Conservation (phyloP, 495 filamentous ascomycete genomes). For the Hypoxylon rickii region DNA sequence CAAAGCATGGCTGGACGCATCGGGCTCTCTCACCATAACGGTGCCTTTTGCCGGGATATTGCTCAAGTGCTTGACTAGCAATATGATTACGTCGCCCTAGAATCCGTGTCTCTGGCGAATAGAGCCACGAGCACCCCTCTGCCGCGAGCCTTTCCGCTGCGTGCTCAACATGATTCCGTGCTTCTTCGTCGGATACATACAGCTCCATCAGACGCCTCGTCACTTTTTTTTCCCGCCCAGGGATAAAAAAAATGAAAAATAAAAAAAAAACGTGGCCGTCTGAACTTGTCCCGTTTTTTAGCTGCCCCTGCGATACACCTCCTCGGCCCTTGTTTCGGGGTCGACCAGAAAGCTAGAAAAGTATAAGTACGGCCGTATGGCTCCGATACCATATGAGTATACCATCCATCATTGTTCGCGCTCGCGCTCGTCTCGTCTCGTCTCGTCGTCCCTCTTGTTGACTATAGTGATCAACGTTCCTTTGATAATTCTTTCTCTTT, state of each 20-base stretch:
- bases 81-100: constrained; percentile 25
- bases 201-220: constrained; percentile 18
- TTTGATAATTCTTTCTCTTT: constrained; percentile 9
- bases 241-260: constrained; percentile 28
- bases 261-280: constrained; percentile 28
- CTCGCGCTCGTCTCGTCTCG: too few relatives aligned
- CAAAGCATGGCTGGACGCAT: constrained; percentile 35
- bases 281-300: constrained; percentile 17
- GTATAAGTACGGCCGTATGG: constrained; percentile 36
- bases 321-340: constrained; percentile 30
- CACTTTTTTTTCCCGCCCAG: constrained; percentile 19
- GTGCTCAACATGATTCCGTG: constrained; percentile 29
- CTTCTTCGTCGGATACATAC: constrained; percentile 33
- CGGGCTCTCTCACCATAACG: constrained; percentile 29
- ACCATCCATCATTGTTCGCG: constrained; percentile 30
- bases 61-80: constrained; percentile 14
- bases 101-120: constrained; percentile 30
- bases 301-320: constrained; percentile 24
- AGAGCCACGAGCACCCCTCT: constrained; percentile 23
- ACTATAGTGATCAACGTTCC: constrained; percentile 14
- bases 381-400: constrained; percentile 12
- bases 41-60: constrained; percentile 36
- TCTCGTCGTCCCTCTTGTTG: constrained; percentile 12
- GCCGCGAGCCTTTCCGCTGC: constrained; percentile 33
- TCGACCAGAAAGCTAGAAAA: constrained; percentile 21